Evolutionary conservation across 2,329 filamentous ascomycete species (phyloP).

Genomic region (Cladosporium sp.): DNA sequence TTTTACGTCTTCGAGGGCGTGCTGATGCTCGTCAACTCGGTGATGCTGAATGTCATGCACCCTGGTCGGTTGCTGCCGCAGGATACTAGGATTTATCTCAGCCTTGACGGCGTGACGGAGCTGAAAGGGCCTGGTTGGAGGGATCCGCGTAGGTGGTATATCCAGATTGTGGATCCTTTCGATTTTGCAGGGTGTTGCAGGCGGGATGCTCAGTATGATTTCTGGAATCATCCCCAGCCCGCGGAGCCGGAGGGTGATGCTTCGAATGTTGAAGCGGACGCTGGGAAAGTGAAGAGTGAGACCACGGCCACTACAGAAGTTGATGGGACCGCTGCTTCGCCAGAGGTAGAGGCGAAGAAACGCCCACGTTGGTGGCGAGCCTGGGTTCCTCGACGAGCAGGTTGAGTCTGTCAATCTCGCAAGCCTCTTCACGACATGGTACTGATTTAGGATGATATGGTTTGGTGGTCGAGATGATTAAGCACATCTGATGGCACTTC

Average conservation of each 20-base stretch:
- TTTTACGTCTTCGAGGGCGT: conserved; percentile 54
- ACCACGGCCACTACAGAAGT: not conserved
- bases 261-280: not conserved
- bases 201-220: conserved; percentile 4
- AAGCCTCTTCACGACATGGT: too few species aligned
- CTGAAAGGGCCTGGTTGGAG: conserved; percentile 27
- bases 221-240: conserved; percentile 7
- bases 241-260: not conserved
- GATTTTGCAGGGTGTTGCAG: conserved; percentile 20
- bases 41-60: conserved; percentile 49
- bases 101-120: conserved; percentile 49
- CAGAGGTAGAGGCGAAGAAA: not conserved
- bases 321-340: not conserved
- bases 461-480: too few species aligned
- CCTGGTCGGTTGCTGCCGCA: conserved; percentile 48
- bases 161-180: conserved; percentile 27
- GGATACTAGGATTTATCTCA: conserved; percentile 49
- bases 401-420: too few species aligned
- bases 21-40: conserved; percentile 47
- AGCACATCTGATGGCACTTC: too few species aligned
- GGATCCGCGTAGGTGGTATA: conserved; percentile 21
- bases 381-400: too few species aligned
- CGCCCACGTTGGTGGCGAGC: not conserved
- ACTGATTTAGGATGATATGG: too few species aligned
- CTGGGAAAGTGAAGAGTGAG: not conserved